Conservation (phyloP, 139 green algal genomes). For the Chlorella sp. region DNA sequence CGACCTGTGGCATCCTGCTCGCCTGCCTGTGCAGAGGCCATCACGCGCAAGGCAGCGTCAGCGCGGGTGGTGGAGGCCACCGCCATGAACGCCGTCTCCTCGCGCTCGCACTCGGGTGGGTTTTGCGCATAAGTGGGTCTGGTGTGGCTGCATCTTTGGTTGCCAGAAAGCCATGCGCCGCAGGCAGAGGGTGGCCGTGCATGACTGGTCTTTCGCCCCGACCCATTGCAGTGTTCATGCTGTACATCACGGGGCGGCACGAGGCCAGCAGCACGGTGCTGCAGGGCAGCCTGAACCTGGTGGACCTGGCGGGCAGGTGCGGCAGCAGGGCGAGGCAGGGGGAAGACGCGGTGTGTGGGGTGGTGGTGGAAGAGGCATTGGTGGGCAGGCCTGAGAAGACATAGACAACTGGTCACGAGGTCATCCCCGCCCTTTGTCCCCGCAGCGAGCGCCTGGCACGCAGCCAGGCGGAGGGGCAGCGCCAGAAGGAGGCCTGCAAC, state of each 20-base stretch:
- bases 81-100: conserved; percentile 93
- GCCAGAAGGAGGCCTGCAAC: conserved; percentile 89
- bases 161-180: neutral
- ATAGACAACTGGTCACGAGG: no score
- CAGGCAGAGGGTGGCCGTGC: neutral
- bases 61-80: conserved; percentile 82
- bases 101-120: conserved; percentile 77
- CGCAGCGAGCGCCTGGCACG: conserved; percentile 85
- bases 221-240: conserved; percentile 85
- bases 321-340: neutral
- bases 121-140: no score
- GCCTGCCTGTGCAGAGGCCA: conserved; percentile 43
- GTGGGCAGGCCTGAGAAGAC: no score
- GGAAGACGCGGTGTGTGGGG: no score
- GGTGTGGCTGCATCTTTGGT: neutral
- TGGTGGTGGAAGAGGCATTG: no score
- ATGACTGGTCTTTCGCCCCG: neutral
- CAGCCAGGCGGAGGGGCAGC: conserved; percentile 76
- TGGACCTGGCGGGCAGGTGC: conserved; percentile 92
- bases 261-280: conserved; percentile 65
- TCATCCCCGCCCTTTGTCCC: neutral
- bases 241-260: conserved; percentile 90
- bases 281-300: conserved; percentile 87
- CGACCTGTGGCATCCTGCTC: no score
- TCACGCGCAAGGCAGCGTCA: conserved; percentile 71